Evolutionary conservation across 2,329 filamentous ascomycete genomes (phyloP), one percentile per base, ranked within the genome.

Genomic region (Neophaeococcomyces mojaviensis): DNA sequence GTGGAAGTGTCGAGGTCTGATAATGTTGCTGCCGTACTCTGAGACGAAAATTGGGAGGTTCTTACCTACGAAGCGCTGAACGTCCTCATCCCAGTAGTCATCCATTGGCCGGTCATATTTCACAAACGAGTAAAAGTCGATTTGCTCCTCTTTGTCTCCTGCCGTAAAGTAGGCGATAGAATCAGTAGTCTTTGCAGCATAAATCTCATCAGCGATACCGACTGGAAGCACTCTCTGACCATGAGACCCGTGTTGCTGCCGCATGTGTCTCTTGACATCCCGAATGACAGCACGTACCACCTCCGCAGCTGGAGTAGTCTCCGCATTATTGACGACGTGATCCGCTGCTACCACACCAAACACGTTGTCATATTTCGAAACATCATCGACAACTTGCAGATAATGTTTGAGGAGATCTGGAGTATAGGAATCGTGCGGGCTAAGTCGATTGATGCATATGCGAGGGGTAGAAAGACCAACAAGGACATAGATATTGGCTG

Each of bases 401-500:
- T 94, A 74, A 65, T 81, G 79, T 66, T 84, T 87, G 30, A 95
- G 77, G 65, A 94, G 94, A 54, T 78, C 79, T 48, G 81, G 75
- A 67, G 94, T 94, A 79, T 94, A 95, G 2, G 88, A 94, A 5
- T 70, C 65, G 36, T 69, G 72, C 10, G 87, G 86, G 3, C 78
- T 64, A 48, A 70, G 72, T 41, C 88, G 84, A 74, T 90, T 89
- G 69, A 94, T 76, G 2, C 87, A 90, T 74, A 94, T 92, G 53
- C 79, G 73, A 54, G 86, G 86, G 13, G 76, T 88, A 78, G 94
- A 94, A 72, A 90, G 84, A 59, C 94, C 88, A 39, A 94, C 74
- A 30, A 92, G 86, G 46, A 94, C 77, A 72, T 94, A 95, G 72
- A 95, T 94, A 57, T 86, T 85, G 50, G 86, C 88, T 56, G 84